These are phyloP conservation scores for Emmonsia crescens DNA, from an alignment of 2,329 filamentous ascomycete genomes.

Conservation along the genomic window DNA sequence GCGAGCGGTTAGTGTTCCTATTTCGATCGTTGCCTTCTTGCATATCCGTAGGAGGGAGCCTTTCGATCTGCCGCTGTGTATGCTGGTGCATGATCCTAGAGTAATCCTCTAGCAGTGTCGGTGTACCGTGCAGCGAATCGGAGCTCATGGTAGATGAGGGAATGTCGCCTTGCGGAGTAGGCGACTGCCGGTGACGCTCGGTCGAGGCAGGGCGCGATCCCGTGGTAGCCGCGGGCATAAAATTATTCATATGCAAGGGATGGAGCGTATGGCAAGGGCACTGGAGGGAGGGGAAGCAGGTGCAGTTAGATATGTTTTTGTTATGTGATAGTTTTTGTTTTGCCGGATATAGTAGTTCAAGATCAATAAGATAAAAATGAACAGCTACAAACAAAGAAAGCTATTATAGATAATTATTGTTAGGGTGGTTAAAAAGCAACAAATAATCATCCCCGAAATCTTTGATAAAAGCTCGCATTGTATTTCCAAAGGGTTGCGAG, in stretches of 20 bases:
- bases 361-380: neutral
- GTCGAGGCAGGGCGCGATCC: neutral
- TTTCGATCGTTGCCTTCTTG: neutral
- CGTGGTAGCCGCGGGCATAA: neutral
- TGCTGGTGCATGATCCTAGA: constrained; percentile 13
- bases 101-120: constrained; percentile 3
- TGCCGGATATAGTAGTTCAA: neutral
- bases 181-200: neutral
- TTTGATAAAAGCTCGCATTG: neutral
- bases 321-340: neutral
- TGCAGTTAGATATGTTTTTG: neutral
- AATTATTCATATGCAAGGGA: neutral
- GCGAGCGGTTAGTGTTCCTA: neutral
- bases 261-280: neutral
- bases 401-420: neutral
- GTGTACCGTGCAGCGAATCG: neutral
- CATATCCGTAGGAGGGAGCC: neutral
- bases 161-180: neutral
- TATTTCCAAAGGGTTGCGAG: neutral
- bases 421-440: neutral
- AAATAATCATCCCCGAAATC: neutral
- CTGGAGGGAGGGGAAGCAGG: neutral
- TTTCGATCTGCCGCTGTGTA: constrained; percentile 11
- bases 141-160: neutral
- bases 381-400: neutral